Percentiles rank a stretch among this genome's conserved stretches.
Conservation (phyloP, 2,329 filamentous ascomycete genomes). For the Penicillium aurantiogriseum region DNA sequence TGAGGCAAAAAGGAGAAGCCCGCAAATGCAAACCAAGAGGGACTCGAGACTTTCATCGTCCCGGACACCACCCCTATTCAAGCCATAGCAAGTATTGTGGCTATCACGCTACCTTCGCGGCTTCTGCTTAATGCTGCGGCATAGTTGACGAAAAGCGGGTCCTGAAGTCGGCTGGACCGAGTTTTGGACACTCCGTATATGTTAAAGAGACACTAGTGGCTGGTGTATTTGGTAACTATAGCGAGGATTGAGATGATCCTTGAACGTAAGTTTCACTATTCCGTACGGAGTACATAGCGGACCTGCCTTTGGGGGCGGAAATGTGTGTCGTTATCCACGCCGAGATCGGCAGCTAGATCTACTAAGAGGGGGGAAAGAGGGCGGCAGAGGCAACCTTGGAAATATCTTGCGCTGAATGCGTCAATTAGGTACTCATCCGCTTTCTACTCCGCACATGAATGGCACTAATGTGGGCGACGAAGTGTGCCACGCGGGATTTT, state of each 20-base stretch:
- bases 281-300: neutral
- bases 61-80: neutral
- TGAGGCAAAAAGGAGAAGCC: no score
- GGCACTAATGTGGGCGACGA: no score
- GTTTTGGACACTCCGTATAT: neutral
- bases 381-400: neutral
- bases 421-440: neutral
- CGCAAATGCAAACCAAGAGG: no score
- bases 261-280: neutral
- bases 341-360: neutral
- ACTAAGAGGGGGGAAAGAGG: neutral
- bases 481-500: no score
- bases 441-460: neutral
- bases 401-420: neutral
- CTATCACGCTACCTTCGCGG: neutral
- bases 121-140: neutral
- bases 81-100: neutral
- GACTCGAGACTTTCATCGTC: no score
- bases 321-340: no score
- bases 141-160: neutral
- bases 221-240: neutral
- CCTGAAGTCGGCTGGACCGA: neutral
- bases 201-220: neutral
- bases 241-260: neutral
- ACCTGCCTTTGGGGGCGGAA: neutral